Evolutionary conservation across 352 stramenopile genomes (phyloP).

Genomic region (Phytopythium chamaehyphon): DNA sequence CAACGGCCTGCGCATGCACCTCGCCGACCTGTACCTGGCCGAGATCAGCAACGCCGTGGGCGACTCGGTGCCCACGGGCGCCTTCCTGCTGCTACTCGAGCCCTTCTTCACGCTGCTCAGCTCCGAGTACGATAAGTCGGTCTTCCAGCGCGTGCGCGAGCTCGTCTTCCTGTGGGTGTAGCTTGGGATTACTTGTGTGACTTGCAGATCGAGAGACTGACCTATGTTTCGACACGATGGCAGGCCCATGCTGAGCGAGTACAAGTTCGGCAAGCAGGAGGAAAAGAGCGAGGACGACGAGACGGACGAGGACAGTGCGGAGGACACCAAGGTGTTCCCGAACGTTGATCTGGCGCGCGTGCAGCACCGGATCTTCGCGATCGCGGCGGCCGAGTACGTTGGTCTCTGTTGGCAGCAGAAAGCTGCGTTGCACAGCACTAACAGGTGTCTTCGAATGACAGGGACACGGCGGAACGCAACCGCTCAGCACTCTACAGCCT

Average conservation of each 20-base stretch:
- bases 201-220: neutral
- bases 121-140: slow-evolving; percentile 73
- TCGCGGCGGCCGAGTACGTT: slow-evolving; percentile 70
- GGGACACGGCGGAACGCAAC: slow-evolving; percentile 75
- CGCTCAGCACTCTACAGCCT: slow-evolving; percentile 71
- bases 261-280: slow-evolving; percentile 56
- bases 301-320: slow-evolving; percentile 41
- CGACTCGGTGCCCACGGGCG: slow-evolving; percentile 45
- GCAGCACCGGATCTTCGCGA: slow-evolving; percentile 77
- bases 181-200: neutral
- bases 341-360: slow-evolving; percentile 55
- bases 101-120: slow-evolving; percentile 79
- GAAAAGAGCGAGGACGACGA: slow-evolving; percentile 32
- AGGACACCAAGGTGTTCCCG: slow-evolving; percentile 64
- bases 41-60: slow-evolving; percentile 57
- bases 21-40: slow-evolving; percentile 68
- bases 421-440: neutral
- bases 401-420: neutral
- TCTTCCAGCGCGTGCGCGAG: slow-evolving; percentile 78
- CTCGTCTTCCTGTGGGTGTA: slow-evolving; percentile 47
- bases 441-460: slow-evolving; percentile 9
- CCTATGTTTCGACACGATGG: neutral
- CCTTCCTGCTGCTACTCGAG: slow-evolving; percentile 72
- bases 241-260: slow-evolving; percentile 57
- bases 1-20: slow-evolving; percentile 77